Percentiles rank a stretch among this genome's conserved stretches.
These are phyloP conservation scores for Phytophthora hybrid DNA, from an alignment of 352 stramenopile species.

Conservation along the genomic window DNA sequence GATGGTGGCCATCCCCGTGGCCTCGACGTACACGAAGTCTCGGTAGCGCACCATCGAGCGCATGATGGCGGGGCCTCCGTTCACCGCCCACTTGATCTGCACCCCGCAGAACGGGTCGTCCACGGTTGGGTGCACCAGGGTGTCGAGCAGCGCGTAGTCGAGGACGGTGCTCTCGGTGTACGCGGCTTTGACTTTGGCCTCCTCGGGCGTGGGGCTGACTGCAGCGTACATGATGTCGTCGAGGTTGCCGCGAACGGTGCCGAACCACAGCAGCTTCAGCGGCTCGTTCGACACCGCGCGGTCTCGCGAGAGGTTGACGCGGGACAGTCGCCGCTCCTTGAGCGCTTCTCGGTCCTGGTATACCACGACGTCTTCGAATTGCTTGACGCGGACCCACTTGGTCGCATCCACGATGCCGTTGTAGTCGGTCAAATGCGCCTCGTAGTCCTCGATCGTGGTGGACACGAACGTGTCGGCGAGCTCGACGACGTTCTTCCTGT, in stretches of 20 bases:
- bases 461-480: conserved; percentile 38
- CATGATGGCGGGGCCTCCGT: conserved; percentile 53
- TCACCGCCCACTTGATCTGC: conserved; percentile 64
- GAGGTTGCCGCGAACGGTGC: conserved; percentile 45
- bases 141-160: conserved; percentile 56
- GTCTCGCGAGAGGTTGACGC: conserved; percentile 22
- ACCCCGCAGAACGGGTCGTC: conserved; percentile 55
- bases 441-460: conserved; percentile 41
- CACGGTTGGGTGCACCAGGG: conserved; percentile 40
- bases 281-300: conserved; percentile 18
- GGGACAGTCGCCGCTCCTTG: conserved; percentile 34
- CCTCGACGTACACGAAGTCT: conserved; percentile 68
- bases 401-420: conserved; percentile 36
- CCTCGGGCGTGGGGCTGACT: conserved; percentile 32
- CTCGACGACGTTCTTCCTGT: conserved; percentile 36
- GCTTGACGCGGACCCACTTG: conserved; percentile 45
- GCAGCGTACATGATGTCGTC: conserved; percentile 57
- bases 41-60: conserved; percentile 56
- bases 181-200: conserved; percentile 44
- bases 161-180: conserved; percentile 49
- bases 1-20: conserved; percentile 48
- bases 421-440: conserved; percentile 29
- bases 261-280: conserved; percentile 50
- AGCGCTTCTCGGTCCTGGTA: conserved; percentile 45
- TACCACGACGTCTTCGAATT: conserved; percentile 47